Percentiles rank a stretch among this genome's conserved stretches.
phyloP scores from a whole-genome alignment of 805 yeast genomes.

The Blastobotrys attinorum region DNA sequence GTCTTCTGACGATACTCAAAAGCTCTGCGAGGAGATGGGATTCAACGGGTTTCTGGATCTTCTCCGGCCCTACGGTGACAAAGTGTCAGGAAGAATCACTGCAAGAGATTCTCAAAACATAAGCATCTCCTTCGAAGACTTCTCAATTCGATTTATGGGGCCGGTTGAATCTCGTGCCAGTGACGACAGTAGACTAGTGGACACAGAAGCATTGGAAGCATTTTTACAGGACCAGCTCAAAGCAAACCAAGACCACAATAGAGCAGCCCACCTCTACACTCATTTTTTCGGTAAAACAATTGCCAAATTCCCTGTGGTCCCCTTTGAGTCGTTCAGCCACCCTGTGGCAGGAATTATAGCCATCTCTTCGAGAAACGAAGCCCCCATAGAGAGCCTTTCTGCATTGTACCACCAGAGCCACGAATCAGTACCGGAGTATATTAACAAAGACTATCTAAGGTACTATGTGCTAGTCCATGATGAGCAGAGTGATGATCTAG shows the following conservation, averaged over 20 bases:
- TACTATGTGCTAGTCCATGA: conserved; percentile 46
- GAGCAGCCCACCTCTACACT: conserved; percentile 7
- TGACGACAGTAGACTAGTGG: background rate
- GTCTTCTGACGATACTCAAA: conserved; percentile 40
- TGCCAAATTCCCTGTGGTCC: conserved; percentile 52
- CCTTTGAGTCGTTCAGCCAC: conserved; percentile 82
- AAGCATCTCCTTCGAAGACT: conserved; percentile 43
- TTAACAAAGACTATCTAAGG: conserved; percentile 56
- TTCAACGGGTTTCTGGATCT: conserved; percentile 40
- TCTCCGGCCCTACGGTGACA: conserved; percentile 49
- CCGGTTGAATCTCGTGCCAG: conserved; percentile 9
- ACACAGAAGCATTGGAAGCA: background rate
- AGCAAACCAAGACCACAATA: background rate
- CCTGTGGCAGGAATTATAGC: conserved; percentile 72
- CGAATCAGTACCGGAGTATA: conserved; percentile 47
- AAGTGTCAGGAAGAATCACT: conserved; percentile 39
- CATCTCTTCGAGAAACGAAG: conserved; percentile 49
- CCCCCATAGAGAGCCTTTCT: conserved; percentile 51
- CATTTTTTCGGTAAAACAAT: conserved; percentile 29
- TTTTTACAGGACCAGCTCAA: background rate
- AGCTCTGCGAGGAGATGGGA: conserved; percentile 35
- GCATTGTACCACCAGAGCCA: conserved; percentile 39
- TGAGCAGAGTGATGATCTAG: conserved; percentile 37
- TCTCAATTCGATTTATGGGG: conserved; percentile 45
- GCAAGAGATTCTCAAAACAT: conserved; percentile 46